Base-by-base conservation (phyloP, 2,329 filamentous ascomycete species). In the Colletotrichum sp. region DNA sequence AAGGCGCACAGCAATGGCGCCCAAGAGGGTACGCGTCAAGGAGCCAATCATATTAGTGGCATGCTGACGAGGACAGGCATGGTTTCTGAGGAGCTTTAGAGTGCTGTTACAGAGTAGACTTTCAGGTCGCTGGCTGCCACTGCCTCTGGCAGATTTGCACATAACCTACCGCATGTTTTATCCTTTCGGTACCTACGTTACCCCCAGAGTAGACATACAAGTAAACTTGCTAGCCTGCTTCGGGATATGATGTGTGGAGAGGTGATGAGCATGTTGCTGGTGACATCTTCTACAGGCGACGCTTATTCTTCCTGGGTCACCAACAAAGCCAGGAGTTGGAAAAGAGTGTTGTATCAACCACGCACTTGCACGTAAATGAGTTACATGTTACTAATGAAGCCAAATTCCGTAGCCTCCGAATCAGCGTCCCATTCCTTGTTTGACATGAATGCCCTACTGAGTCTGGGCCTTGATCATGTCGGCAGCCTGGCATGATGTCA, bases 381-480 rank as follows among this genome's bases (percentile, higher is more conserved):
- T 13, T 25, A 22, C 44, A 22, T 52, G 44, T 52, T 52, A 8
- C 44, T 52, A 52, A 8, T 2, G 44, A 52, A 22, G n/a, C 44
- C 11, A 52, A 52, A 22, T 1, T 12, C 44, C 44, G 0, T 0
- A 52, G 0, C 11, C 12, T 13, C n/a, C 11, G 12, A 22, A 8
- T 12, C 12, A 22, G 0, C 2, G n/a, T 48, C n/a, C n/a, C 19
- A 48, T 48, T n/a, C 6, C n/a, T n/a, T 16, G n/a, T 12, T 22
- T 12, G n/a, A 48, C 11, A 22, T 8, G 19, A 0, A 12, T n/a
- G 11, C n/a, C 22, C 61, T 44, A 74, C 61, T 75, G 71, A 9
- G 74, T 71, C 15, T 75, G 71, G 5, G 68, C 65, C 59, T 77
- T 75, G 68, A 78, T 78, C 61, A 78, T 66, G 9, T 78, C 71